These are phyloP conservation scores for Lecanicillium sp. DNA, from an alignment of 2,329 filamentous ascomycete species.

Conservation along the genomic window DNA sequence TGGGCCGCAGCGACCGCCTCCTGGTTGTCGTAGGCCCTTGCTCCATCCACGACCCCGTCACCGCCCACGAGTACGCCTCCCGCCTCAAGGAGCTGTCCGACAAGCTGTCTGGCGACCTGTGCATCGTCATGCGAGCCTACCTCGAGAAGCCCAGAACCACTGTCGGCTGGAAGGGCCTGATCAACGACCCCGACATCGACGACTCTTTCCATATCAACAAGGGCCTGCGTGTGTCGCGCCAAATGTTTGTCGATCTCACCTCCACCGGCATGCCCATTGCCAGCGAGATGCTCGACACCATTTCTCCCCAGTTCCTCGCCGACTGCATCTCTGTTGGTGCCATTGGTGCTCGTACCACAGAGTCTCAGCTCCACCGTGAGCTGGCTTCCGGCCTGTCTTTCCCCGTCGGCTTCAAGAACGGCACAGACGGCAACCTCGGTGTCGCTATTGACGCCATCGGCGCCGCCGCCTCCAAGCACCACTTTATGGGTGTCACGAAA, in stretches of 20 bases:
- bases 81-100: conserved; percentile 69
- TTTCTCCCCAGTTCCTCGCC: conserved; percentile 94
- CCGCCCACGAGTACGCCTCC: conserved; percentile 80
- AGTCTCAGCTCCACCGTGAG: conserved; percentile 93
- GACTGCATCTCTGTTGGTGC: conserved; percentile 93
- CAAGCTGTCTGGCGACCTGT: conserved; percentile 74
- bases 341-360: conserved; percentile 91
- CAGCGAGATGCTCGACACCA: conserved; percentile 97
- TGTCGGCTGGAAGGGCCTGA: conserved; percentile 97
- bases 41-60: conserved; percentile 89
- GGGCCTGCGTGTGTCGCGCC: conserved; percentile 82
- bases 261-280: conserved; percentile 86
- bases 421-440: conserved; percentile 82
- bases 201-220: conserved; percentile 99
- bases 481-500: conserved; percentile 98
- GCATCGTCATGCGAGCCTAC: conserved; percentile 96
- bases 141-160: conserved; percentile 98
- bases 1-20: conserved; percentile 74
- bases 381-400: conserved; percentile 91
- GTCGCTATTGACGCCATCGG: conserved; percentile 97
- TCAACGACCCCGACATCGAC: conserved; percentile 98
- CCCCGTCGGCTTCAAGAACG: conserved; percentile 99
- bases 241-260: conserved; percentile 90
- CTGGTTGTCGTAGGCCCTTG: conserved; percentile 93
- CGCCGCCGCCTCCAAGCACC: conserved; percentile 74